These are phyloP conservation scores for Persicaria maculosa DNA, from an alignment of 148 eudicot genomes.

Conservation along the genomic window DNA sequence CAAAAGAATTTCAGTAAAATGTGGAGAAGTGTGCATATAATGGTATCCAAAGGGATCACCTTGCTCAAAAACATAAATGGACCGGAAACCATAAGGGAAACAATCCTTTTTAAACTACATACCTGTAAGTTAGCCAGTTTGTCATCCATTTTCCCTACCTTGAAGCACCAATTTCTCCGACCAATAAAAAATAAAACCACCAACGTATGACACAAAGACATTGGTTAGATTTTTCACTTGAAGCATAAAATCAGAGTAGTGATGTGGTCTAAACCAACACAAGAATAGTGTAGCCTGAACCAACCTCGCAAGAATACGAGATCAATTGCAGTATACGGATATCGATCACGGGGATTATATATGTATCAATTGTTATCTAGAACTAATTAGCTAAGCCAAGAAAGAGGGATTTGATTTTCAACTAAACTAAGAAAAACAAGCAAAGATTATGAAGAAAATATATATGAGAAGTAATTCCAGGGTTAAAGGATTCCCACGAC, in stretches of 20 bases:
- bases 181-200: conserved; percentile 19
- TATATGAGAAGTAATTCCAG: no score
- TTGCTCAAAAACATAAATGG: neutral
- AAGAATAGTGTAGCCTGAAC: no score
- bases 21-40: neutral
- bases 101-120: neutral
- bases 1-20: neutral
- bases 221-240: neutral
- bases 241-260: conserved; percentile 8
- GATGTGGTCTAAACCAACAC: no score
- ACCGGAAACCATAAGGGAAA: neutral
- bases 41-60: neutral
- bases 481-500: no score
- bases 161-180: conserved; percentile 83
- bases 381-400: no score
- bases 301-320: no score
- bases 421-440: no score
- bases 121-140: conserved; percentile 76
- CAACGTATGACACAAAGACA: neutral
- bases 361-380: no score
- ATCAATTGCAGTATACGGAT: no score
- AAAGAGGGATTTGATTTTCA: no score
- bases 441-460: no score
- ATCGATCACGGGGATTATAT: no score
- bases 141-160: conserved; percentile 68